These are phyloP conservation scores for Musa troglodytarum DNA, from an alignment of 176 grass and related monocot genomes.

Conservation along the genomic window DNA sequence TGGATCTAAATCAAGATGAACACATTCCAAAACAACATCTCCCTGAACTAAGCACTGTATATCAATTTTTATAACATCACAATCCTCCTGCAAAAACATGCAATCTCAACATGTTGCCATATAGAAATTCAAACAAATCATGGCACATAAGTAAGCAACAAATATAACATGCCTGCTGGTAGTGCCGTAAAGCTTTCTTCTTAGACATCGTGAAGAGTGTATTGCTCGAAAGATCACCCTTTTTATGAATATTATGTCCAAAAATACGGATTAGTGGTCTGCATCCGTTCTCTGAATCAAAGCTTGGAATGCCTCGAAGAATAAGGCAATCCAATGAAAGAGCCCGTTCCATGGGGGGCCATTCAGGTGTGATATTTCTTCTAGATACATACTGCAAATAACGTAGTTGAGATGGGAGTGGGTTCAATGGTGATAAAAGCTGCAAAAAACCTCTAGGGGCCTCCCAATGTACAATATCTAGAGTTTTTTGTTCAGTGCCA, in stretches of 20 bases:
- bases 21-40: conserved; percentile 95
- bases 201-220: conserved; percentile 85
- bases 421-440: conserved; percentile 88
- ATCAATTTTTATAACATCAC: conserved; percentile 96
- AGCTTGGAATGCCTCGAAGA: conserved; percentile 83
- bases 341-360: conserved; percentile 77
- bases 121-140: not conserved
- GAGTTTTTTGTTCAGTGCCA: conserved; percentile 65
- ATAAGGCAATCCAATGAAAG: conserved; percentile 96
- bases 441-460: conserved; percentile 88
- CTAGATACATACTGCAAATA: conserved; percentile 94
- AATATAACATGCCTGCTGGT: conserved; percentile 51
- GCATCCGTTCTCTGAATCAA: conserved; percentile 84
- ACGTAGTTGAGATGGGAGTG: conserved; percentile 84
- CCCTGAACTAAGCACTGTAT: conserved; percentile 95
- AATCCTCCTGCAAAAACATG: conserved; percentile 62
- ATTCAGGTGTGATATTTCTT: conserved; percentile 82
- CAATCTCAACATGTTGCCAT: not conserved
- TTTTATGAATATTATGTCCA: conserved; percentile 61
- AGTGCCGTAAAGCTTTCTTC: conserved; percentile 83
- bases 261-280: conserved; percentile 87
- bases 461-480: conserved; percentile 84
- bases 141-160: not conserved
- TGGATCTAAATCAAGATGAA: conserved; percentile 90
- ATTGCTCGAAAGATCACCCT: conserved; percentile 38